phyloP scores from a whole-genome alignment of 2,329 filamentous ascomycete species.

The Pseudocercospora ulei region DNA sequence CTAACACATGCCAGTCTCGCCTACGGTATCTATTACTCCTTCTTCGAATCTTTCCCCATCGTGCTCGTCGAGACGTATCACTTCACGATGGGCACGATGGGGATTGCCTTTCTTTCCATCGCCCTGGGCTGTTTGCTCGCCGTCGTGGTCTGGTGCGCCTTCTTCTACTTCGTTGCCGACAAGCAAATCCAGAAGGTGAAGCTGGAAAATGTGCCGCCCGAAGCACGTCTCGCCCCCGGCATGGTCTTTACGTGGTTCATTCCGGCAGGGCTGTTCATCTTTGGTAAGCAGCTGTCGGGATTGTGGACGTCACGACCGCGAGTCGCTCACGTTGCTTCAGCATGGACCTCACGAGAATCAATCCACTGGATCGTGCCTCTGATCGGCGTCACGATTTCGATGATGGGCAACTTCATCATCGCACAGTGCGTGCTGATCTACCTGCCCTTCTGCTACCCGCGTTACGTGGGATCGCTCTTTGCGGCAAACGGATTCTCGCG shows the following conservation, averaged over 20 bases:
- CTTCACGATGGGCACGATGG: constrained; percentile 43
- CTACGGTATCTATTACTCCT: constrained; percentile 53
- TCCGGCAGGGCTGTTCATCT: constrained; percentile 11
- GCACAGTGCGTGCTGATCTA: constrained; percentile 39
- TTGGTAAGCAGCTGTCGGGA: constrained; percentile 2
- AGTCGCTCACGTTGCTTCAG: not conserved
- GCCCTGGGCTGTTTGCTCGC: constrained; percentile 2
- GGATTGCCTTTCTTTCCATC: constrained; percentile 7
- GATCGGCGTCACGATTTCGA: constrained; percentile 38
- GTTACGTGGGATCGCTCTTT: constrained; percentile 48
- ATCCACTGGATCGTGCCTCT: constrained; percentile 37
- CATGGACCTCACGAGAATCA: constrained; percentile 8
- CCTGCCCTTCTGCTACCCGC: constrained; percentile 35
- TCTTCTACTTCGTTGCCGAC: constrained; percentile 9
- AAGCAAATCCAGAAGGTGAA: constrained; percentile 2
- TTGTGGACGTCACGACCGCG: not conserved
- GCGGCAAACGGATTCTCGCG: constrained; percentile 49
- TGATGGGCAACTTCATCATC: constrained; percentile 35
- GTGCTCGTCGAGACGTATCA: constrained; percentile 52
- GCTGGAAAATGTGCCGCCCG: constrained; percentile 5
- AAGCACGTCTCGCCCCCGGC: constrained; percentile 7
- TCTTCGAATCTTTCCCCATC: constrained; percentile 57
- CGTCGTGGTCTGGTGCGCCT: constrained; percentile 1
- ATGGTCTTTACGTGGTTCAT: constrained; percentile 11
- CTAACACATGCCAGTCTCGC: constrained; percentile 40